phyloP scores from a whole-genome alignment of 768 basidiomycete genomes.

The Naganishia kalamii region DNA sequence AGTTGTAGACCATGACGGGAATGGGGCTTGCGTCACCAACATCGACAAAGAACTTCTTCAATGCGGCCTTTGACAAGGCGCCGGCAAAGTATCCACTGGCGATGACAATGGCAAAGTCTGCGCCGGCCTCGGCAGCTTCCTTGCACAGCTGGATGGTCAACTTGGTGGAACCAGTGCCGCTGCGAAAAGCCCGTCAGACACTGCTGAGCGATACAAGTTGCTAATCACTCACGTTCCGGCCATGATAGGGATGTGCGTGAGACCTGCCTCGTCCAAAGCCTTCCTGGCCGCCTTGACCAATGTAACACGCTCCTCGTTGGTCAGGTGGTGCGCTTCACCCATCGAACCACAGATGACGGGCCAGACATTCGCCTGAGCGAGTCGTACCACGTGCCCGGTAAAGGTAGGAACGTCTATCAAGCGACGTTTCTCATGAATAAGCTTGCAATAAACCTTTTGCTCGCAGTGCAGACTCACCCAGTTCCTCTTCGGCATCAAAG shows the following conservation, averaged over 20 bases:
- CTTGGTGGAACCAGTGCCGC: conserved; percentile 70
- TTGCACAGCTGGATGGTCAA: conserved; percentile 69
- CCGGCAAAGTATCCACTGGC: conserved; percentile 81
- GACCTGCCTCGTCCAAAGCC: conserved; percentile 63
- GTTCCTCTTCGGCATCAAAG: conserved; percentile 71
- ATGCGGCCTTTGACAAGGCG: conserved; percentile 59
- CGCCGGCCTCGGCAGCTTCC: conserved; percentile 75
- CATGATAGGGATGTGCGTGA: conserved; percentile 61
- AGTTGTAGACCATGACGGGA: conserved; percentile 83
- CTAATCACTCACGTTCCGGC: conserved; percentile 57
- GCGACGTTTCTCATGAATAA: neutral
- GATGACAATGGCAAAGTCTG: conserved; percentile 80
- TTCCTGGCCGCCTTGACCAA: conserved; percentile 64
- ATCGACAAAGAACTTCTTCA: conserved; percentile 73
- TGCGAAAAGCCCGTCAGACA: neutral
- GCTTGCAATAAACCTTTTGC: neutral
- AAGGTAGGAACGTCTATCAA: conserved; percentile 61
- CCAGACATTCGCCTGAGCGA: conserved; percentile 62
- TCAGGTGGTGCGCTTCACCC: conserved; percentile 74
- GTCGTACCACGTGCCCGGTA: conserved; percentile 59
- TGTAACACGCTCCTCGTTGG: conserved; percentile 60
- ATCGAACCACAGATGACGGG: conserved; percentile 73
- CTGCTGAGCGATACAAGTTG: no score
- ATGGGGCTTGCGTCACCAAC: conserved; percentile 73
- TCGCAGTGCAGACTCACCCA: conserved; percentile 57